Evolutionary conservation across 176 grass and related monocot species (phyloP).

Genomic region (Phragmites australis): DNA sequence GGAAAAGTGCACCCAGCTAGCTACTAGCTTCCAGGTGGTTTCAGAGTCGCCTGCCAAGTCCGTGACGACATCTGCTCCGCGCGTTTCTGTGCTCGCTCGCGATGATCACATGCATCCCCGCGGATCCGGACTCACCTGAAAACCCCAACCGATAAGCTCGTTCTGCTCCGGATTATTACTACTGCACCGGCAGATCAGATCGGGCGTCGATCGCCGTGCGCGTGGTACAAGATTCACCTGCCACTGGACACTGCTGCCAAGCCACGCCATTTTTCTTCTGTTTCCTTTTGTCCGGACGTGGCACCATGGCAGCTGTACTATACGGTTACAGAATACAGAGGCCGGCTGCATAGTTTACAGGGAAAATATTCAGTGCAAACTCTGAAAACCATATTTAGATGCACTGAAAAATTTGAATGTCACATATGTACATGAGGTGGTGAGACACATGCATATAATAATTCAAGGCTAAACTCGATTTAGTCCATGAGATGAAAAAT

Average conservation of each 20-base stretch:
- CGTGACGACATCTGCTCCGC: no score
- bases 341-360: constrained; percentile 29
- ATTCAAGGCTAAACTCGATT: no score
- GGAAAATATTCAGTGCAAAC: no score
- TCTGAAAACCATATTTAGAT: no score
- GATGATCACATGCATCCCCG: not conserved
- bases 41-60: no score
- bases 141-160: not conserved
- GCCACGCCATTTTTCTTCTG: not conserved
- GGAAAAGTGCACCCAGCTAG: no score
- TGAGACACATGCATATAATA: no score
- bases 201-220: constrained; percentile 17
- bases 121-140: not conserved
- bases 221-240: constrained; percentile 35
- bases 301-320: not conserved
- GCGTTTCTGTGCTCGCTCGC: not conserved
- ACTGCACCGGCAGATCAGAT: not conserved
- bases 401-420: no score
- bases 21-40: no score
- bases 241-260: not conserved
- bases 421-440: no score
- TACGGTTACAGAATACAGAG: not conserved
- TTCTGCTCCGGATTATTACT: no score
- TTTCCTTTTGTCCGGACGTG: constrained; percentile 9
- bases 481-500: no score